A percentile compares a stretch with the other conserved stretches of the same genome.
These are phyloP conservation scores for Ceratorhiza oryzae-sativae DNA, from an alignment of 1,284 basidiomycete species.

Conservation along the genomic window DNA sequence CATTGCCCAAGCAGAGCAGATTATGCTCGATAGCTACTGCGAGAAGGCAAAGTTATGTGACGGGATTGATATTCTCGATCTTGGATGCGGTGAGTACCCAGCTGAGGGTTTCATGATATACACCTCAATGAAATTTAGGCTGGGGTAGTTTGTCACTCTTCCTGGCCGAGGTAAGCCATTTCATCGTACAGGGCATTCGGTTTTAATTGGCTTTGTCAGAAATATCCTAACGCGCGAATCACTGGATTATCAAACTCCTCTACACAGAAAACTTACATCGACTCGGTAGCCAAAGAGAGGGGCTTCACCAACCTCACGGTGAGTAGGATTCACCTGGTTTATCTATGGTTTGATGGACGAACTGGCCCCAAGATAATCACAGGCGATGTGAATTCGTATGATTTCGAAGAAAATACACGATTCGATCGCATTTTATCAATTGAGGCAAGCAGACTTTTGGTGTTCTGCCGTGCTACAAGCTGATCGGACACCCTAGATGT, in stretches of 20 bases:
- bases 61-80: conserved; percentile 71
- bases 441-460: conserved; percentile 55
- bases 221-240: conserved; percentile 73
- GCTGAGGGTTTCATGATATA: background rate
- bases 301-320: conserved; percentile 68
- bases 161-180: conserved; percentile 64
- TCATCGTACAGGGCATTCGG: background rate
- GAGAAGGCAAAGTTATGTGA: conserved; percentile 69
- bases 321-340: background rate
- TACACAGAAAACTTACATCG: conserved; percentile 76
- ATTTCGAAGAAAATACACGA: conserved; percentile 62
- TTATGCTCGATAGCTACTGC: conserved; percentile 77
- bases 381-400: conserved; percentile 72
- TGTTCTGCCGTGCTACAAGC: background rate
- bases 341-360: background rate
- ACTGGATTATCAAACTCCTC: conserved; percentile 73
- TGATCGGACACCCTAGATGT: conserved; percentile 61
- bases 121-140: conserved; percentile 51
- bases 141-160: conserved; percentile 79
- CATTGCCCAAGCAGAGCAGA: conserved; percentile 70
- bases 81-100: conserved; percentile 67
- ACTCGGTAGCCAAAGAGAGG: conserved; percentile 60
- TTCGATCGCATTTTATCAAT: conserved; percentile 80
- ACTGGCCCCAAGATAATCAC: conserved; percentile 63
- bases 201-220: conserved; percentile 51